Percentiles rank a stretch among this genome's conserved stretches.
Conservation (phyloP, 179 eudicot species). For the Nepenthes alata region DNA sequence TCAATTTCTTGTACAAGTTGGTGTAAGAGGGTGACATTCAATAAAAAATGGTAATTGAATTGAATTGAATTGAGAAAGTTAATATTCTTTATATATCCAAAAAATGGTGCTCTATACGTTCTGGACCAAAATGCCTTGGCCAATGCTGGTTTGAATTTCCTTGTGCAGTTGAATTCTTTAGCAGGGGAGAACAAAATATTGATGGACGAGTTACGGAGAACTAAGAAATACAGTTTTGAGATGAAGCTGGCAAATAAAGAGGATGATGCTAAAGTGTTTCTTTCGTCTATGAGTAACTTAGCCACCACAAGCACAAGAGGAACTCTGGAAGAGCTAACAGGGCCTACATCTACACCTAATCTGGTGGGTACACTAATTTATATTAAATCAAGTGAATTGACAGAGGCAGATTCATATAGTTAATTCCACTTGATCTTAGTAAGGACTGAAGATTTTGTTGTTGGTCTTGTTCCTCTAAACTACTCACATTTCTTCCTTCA, state of each 20-base stretch:
- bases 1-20: too few relatives aligned
- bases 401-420: background rate
- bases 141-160: background rate
- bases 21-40: too few relatives aligned
- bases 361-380: constrained; percentile 12
- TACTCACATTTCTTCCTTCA: background rate
- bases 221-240: constrained; percentile 9
- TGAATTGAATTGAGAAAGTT: too few relatives aligned
- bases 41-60: too few relatives aligned
- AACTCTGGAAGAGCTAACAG: constrained; percentile 4
- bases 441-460: background rate
- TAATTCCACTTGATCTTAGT: background rate
- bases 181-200: constrained; percentile 29
- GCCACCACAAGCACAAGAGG: constrained; percentile 3
- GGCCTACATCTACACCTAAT: constrained; percentile 13
- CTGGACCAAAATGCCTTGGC: background rate
- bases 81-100: too few relatives aligned
- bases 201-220: constrained; percentile 20
- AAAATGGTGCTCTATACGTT: background rate
- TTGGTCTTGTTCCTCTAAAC: too few relatives aligned
- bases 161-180: constrained; percentile 29
- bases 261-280: constrained; percentile 2
- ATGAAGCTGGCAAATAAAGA: constrained; percentile 1
- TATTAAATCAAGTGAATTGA: background rate
- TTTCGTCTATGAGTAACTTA: constrained; percentile 6